These are phyloP conservation scores for Saxophila tyrrhenica DNA, from an alignment of 495 filamentous ascomycete genomes.

Conservation along the genomic window DNA sequence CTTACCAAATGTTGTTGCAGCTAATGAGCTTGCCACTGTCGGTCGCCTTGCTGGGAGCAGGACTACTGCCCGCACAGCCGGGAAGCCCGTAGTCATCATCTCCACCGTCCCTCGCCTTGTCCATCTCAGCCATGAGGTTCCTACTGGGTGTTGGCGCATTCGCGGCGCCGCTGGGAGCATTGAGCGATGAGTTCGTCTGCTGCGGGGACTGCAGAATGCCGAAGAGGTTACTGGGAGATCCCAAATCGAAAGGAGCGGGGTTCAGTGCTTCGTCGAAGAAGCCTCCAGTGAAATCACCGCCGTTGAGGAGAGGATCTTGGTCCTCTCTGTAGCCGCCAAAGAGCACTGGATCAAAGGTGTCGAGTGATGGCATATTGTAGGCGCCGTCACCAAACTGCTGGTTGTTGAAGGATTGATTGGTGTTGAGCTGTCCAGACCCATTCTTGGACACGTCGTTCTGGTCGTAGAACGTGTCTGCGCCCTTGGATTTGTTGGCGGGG, in stretches of 20 bases:
- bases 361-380: constrained; percentile 5
- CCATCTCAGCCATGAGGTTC: constrained; percentile 63
- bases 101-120: constrained; percentile 52
- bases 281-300: constrained; percentile 47
- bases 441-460: background rate
- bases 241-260: constrained; percentile 27
- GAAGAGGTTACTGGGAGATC: constrained; percentile 18
- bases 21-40: constrained; percentile 50
- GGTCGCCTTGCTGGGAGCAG: background rate
- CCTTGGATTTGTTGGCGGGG: constrained; percentile 28
- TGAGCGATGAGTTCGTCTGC: constrained; percentile 41
- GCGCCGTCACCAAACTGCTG: constrained; percentile 35
- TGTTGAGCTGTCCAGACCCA: background rate
- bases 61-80: too few relatives aligned
- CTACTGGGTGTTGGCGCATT: constrained; percentile 40
- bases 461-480: background rate
- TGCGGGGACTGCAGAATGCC: constrained; percentile 18
- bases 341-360: constrained; percentile 68
- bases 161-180: constrained; percentile 47
- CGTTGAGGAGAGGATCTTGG: constrained; percentile 57
- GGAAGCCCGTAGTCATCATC: constrained; percentile 56
- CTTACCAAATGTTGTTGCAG: constrained; percentile 88
- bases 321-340: constrained; percentile 92
- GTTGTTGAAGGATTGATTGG: constrained; percentile 7
- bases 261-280: constrained; percentile 89